Percentiles rank a stretch among this genome's conserved stretches.
phyloP scores from a whole-genome alignment of 2,329 filamentous ascomycete species.

The Ascochyta fabae region DNA sequence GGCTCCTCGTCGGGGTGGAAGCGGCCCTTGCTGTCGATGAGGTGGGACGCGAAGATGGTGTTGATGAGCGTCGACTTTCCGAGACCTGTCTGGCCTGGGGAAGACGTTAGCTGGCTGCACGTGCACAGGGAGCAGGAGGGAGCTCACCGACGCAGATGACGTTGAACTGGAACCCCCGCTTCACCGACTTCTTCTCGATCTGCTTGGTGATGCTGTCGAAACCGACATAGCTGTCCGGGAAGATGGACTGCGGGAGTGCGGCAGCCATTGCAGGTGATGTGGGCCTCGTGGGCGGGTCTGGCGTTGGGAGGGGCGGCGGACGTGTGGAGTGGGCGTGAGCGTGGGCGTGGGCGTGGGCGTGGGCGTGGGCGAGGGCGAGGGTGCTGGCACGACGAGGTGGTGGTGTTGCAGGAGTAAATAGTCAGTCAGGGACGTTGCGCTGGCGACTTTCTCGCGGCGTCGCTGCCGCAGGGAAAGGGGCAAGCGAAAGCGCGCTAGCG shows the following conservation, averaged over 20 bases:
- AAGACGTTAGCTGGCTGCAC: slow-evolving; percentile 12
- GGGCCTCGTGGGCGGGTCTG: slow-evolving; percentile 31
- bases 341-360: too few relatives aligned
- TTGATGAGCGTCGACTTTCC: slow-evolving; percentile 99
- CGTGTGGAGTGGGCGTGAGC: slow-evolving; percentile 17
- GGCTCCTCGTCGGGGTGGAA: slow-evolving; percentile 90
- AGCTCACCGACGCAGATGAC: slow-evolving; percentile 97
- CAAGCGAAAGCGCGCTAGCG: slow-evolving; percentile 48
- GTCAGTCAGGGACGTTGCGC: slow-evolving; percentile 42
- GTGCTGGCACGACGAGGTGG: slow-evolving; percentile 22
- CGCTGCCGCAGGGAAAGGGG: slow-evolving; percentile 50
- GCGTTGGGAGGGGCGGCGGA: slow-evolving; percentile 17
- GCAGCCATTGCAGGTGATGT: slow-evolving; percentile 63
- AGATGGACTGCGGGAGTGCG: slow-evolving; percentile 68
- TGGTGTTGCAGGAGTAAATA: slow-evolving; percentile 35
- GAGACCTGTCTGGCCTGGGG: slow-evolving; percentile 90
- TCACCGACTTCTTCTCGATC: slow-evolving; percentile 99
- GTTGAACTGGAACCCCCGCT: slow-evolving; percentile 99
- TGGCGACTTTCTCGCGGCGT: slow-evolving; percentile 48
- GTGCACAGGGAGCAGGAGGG: not conserved
- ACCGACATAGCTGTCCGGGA: slow-evolving; percentile 97
- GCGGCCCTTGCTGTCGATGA: slow-evolving; percentile 98
- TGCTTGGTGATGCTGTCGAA: slow-evolving; percentile 99
- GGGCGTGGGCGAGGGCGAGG: slow-evolving; percentile 3
- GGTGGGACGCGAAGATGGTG: slow-evolving; percentile 99